Conservation (phyloP, 2,329 filamentous ascomycete genomes). For the Ramularia collo-cygni region DNA sequence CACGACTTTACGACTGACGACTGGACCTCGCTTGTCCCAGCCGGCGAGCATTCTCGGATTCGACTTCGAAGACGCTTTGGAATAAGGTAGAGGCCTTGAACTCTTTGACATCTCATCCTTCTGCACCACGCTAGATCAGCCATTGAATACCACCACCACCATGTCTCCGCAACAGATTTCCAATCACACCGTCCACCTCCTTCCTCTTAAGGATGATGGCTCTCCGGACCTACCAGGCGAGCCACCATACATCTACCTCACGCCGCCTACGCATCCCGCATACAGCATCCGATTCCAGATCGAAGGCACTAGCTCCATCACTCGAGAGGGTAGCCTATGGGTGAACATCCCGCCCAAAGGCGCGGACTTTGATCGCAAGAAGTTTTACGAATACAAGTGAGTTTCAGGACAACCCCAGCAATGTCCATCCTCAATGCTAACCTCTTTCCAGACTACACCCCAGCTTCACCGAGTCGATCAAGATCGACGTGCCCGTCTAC, state of each 20-base stretch:
- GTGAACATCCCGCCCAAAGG: slow-evolving; percentile 84
- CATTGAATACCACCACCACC: slow-evolving; percentile 6
- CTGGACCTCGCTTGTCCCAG: background rate
- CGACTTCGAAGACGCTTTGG: slow-evolving; percentile 5
- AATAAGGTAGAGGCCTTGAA: slow-evolving; percentile 1
- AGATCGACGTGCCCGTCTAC: slow-evolving; percentile 82
- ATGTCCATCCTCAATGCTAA: slow-evolving; percentile 5
- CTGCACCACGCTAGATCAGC: slow-evolving; percentile 5
- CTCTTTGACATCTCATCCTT: slow-evolving; percentile 8
- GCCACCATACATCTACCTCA: slow-evolving; percentile 72
- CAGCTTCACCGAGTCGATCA: slow-evolving; percentile 85
- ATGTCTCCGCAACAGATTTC: slow-evolving; percentile 34
- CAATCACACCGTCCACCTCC: slow-evolving; percentile 60
- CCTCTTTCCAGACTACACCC: slow-evolving; percentile 62
- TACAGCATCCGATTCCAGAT: slow-evolving; percentile 83
- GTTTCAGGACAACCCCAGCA: slow-evolving; percentile 26
- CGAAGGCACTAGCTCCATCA: slow-evolving; percentile 92
- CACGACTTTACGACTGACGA: slow-evolving; percentile 12
- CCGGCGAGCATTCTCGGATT: too few relatives aligned
- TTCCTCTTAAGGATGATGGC: slow-evolving; percentile 87
- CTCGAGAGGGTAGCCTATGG: slow-evolving; percentile 89
- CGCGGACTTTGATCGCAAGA: slow-evolving; percentile 65
- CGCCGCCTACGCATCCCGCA: slow-evolving; percentile 64
- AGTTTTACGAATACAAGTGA: slow-evolving; percentile 85
- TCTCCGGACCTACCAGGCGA: slow-evolving; percentile 81